phyloP scores from a whole-genome alignment of 805 yeast genomes.

The Saccharomycopsis amapae region DNA sequence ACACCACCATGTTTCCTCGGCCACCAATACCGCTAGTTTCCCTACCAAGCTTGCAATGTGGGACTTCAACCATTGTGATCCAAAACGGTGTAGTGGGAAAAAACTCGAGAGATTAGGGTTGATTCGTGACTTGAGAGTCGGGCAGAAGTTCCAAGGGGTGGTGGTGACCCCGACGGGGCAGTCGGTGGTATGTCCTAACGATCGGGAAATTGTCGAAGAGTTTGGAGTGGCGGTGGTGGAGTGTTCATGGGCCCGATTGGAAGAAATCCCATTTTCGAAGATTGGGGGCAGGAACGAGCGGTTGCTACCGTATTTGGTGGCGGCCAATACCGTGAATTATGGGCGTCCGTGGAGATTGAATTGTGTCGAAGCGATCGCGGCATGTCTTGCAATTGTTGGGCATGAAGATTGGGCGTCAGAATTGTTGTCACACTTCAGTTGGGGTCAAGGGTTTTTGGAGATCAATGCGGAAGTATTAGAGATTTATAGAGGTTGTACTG shows the following conservation, averaged over 20 bases:
- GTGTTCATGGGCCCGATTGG: constrained; percentile 97
- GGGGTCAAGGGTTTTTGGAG: constrained; percentile 87
- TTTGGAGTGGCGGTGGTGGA: constrained; percentile 96
- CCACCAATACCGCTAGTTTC: constrained; percentile 39
- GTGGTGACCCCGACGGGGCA: constrained; percentile 93
- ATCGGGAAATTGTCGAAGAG: constrained; percentile 64
- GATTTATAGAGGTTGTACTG: constrained; percentile 72
- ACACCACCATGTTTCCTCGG: constrained; percentile 13
- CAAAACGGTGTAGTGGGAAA: constrained; percentile 94
- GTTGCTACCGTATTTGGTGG: constrained; percentile 82
- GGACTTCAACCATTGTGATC: constrained; percentile 99
- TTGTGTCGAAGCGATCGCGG: constrained; percentile 97
- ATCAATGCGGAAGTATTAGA: constrained; percentile 74
- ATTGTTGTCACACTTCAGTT: constrained; percentile 72
- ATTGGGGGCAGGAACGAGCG: constrained; percentile 90
- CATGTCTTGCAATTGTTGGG: constrained; percentile 92
- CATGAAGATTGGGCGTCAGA: constrained; percentile 81
- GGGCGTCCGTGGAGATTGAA: constrained; percentile 94
- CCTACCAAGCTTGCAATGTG: constrained; percentile 95
- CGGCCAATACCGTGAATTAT: constrained; percentile 95
- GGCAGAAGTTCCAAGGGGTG: constrained; percentile 86
- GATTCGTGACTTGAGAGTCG: constrained; percentile 73
- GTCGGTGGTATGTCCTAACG: constrained; percentile 84
- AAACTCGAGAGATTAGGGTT: constrained; percentile 83
- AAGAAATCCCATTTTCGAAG: constrained; percentile 88